Conservation (phyloP, 305 asterid genomes). For the Salvia sclarea region DNA sequence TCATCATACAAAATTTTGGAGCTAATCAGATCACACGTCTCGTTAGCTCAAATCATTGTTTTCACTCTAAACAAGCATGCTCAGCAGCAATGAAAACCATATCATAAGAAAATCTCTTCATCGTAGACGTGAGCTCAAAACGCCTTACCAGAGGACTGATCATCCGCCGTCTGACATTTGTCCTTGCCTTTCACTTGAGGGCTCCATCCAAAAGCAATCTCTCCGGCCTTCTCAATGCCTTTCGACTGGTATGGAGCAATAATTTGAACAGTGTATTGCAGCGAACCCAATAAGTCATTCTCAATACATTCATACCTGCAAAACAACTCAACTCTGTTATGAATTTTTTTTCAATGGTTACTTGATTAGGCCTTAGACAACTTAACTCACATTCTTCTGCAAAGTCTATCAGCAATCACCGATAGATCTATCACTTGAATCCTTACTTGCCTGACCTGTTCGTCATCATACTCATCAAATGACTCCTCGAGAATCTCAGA, state of each 20-base stretch:
- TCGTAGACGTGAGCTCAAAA: conserved; percentile 22
- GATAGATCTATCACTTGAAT: conserved; percentile 74
- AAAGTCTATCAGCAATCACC: conserved; percentile 62
- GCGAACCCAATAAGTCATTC: conserved; percentile 79
- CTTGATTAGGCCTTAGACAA: conserved; percentile 20
- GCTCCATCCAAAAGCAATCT: conserved; percentile 51
- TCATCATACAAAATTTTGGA: neutral
- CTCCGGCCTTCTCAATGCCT: conserved; percentile 88
- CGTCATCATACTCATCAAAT: conserved; percentile 57
- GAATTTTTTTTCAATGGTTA: conserved; percentile 28
- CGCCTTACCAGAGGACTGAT: conserved; percentile 52
- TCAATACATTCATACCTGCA: conserved; percentile 94
- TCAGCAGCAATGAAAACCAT: no score
- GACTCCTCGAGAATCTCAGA: conserved; percentile 81
- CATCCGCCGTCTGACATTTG: conserved; percentile 41
- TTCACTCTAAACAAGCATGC: no score
- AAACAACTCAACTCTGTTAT: conserved; percentile 29
- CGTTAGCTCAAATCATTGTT: no score
- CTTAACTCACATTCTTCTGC: conserved; percentile 74
- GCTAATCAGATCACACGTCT: neutral
- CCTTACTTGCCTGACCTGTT: conserved; percentile 50
- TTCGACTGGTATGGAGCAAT: conserved; percentile 88
- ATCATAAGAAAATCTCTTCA: conserved; percentile 5
- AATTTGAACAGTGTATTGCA: conserved; percentile 54
- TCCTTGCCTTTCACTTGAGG: conserved; percentile 33